phyloP scores from a whole-genome alignment of 2,329 filamentous ascomycete species.

The Anisogramma anomala region DNA sequence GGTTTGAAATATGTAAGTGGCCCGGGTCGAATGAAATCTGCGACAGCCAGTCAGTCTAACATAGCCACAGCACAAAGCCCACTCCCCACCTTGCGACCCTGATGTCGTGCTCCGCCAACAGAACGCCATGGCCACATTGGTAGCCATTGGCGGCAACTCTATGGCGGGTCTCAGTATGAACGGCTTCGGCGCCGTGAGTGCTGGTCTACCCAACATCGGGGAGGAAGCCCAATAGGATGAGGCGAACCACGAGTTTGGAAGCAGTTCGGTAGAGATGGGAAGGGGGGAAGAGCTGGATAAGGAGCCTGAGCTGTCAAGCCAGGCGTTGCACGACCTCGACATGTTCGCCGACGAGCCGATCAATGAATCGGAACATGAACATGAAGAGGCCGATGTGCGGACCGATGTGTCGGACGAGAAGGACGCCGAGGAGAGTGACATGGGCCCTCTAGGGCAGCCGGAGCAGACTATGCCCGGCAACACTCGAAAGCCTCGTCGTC shows the following conservation, averaged over 20 bases:
- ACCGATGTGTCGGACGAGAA: not conserved
- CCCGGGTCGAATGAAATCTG: not conserved
- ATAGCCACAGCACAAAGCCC: conserved; percentile 51
- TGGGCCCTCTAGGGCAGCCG: not conserved
- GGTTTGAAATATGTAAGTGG: conserved; percentile 79
- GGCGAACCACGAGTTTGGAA: conserved; percentile 15
- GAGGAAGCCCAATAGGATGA: conserved; percentile 27
- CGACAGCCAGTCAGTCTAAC: conserved; percentile 23
- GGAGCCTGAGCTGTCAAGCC: conserved; percentile 4
- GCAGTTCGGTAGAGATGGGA: conserved; percentile 8
- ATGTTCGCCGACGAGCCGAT: conserved; percentile 5
- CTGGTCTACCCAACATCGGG: conserved; percentile 30
- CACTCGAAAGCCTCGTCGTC: conserved; percentile 9
- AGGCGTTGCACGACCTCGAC: conserved; percentile 5
- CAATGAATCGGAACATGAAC: not conserved
- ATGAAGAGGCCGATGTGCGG: not conserved
- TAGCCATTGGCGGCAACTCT: conserved; percentile 20
- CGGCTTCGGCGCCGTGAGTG: conserved; percentile 23
- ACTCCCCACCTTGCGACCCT: conserved; percentile 82
- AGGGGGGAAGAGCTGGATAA: conserved; percentile 6
- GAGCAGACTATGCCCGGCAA: not conserved
- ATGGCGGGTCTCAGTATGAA: conserved; percentile 23
- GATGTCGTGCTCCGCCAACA: conserved; percentile 46
- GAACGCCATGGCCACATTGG: conserved; percentile 24
- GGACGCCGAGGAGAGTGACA: not conserved